Base-by-base conservation (phyloP, 768 basidiomycete species). In the Termitomyces eurrhizus region DNA sequence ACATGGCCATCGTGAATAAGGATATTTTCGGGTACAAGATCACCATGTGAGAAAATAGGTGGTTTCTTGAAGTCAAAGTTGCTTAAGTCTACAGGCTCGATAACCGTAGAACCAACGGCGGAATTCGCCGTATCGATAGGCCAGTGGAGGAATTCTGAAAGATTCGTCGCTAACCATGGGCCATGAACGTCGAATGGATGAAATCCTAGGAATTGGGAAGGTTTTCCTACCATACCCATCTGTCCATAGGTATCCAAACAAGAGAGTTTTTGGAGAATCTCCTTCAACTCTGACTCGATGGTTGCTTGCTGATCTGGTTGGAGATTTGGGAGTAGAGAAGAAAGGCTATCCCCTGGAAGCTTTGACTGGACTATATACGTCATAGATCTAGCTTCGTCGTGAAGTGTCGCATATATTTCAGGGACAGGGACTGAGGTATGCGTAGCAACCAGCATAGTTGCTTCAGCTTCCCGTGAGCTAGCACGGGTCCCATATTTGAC, bases 11-110 rank as follows among this genome's bases (percentile, higher is more conserved):
- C 32, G 45, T 42, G 29, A 21, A 56, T 32, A 13, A 42, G 33
- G 29, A 56, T 56, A 56, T 56, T 56, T 11, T 56, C 42, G 14
- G 55, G 42, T 42, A 56, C 55, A 21, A 42, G 42, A 24, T 56
- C 55, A 7, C 42, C 55, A 45, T 56, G 55, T 8, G 41, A 46
- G 26, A 56, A 46, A 11, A 56, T 39, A 42, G 18, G 55, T 33
- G 52, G 36, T 53, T 53, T 29, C 2, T 24, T 1, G 11, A 53
- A 53, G 37, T 53, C 52, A 29, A 53, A 53, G 4, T 39, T 26
- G 8, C 21, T 16, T 1, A 41, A 41, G 36, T 53, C 52, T 39
- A 39, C 13, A n/a, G 52, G 52, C 9, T 41, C 52, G 16, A 39
- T 21, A 6, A n/a, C 52, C 5, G 36, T 24, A 21, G 2, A 36